These are phyloP conservation scores for Tolypocladium paradoxum DNA, from an alignment of 2,329 filamentous ascomycete genomes.

Conservation along the genomic window DNA sequence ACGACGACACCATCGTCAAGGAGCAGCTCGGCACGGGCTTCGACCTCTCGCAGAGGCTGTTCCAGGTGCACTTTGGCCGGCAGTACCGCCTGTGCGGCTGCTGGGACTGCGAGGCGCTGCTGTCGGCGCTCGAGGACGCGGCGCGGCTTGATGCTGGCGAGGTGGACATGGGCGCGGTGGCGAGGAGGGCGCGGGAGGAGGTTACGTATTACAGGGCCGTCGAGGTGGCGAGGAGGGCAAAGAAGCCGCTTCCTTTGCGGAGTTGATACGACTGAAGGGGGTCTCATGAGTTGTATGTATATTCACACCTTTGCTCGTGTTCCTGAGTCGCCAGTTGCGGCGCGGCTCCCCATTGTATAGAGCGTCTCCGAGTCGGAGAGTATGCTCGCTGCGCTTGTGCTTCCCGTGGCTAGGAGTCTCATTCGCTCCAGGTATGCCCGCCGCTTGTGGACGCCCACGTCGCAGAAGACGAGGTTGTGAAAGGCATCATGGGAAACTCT, in stretches of 20 bases:
- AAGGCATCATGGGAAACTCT: constrained; percentile 1
- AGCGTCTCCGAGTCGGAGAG: not conserved
- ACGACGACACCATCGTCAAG: constrained; percentile 25
- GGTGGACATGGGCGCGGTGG: constrained; percentile 5
- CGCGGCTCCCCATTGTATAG: not conserved
- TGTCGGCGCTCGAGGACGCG: constrained; percentile 10
- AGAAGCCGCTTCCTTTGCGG: constrained; percentile 1
- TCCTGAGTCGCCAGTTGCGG: not conserved
- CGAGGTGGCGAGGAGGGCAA: constrained; percentile 6
- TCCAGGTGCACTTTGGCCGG: constrained; percentile 18
- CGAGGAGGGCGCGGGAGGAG: constrained; percentile 1
- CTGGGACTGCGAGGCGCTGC: constrained; percentile 25
- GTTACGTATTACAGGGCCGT: constrained; percentile 9
- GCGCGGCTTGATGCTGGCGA: not conserved
- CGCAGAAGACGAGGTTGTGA: constrained; percentile 9
- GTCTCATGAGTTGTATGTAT: not conserved
- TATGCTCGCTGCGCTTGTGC: too few relatives aligned
- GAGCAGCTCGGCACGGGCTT: constrained; percentile 15
- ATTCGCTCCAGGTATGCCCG: constrained; percentile 9
- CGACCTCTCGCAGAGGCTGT: constrained; percentile 17
- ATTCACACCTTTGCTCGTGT: not conserved
- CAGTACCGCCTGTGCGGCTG: constrained; percentile 24
- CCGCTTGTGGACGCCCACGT: constrained; percentile 11
- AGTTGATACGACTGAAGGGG: not conserved
- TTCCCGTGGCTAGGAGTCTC: not conserved